Conservation (phyloP, 2,329 filamentous ascomycete species). For the Scleromitrula shiraiana region DNA sequence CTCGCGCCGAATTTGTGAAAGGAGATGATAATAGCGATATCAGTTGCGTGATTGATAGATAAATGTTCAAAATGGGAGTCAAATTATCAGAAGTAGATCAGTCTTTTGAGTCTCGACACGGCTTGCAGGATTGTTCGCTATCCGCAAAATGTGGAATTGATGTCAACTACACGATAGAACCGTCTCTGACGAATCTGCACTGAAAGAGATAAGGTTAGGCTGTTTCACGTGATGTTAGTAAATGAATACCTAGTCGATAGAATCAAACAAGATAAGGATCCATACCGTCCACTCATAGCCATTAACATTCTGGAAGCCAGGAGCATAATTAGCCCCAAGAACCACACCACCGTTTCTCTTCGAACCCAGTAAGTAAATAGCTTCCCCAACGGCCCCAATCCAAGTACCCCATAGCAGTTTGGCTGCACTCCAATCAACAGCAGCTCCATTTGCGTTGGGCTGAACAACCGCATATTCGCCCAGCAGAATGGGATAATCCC, state of each 20-base stretch:
- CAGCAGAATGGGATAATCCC: constrained; percentile 18
- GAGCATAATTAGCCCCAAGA: constrained; percentile 23
- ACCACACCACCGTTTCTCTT: constrained; percentile 24
- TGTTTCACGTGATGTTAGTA: constrained; percentile 5
- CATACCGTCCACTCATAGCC: constrained; percentile 23
- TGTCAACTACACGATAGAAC: constrained; percentile 36
- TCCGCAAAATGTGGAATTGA: no score
- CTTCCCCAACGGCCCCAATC: constrained; percentile 24
- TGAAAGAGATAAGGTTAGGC: constrained; percentile 27
- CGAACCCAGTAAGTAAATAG: constrained; percentile 20
- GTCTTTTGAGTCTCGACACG: no score
- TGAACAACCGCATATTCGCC: constrained; percentile 26
- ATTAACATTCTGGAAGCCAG: constrained; percentile 26
- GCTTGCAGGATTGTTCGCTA: no score
- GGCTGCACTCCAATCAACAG: constrained; percentile 5
- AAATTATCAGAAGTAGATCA: no score
- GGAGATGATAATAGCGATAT: no score
- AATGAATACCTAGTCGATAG: background rate
- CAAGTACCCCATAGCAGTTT: constrained; percentile 17
- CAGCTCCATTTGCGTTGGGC: constrained; percentile 12
- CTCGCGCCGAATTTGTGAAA: no score
- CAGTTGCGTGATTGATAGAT: no score
- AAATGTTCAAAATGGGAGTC: no score
- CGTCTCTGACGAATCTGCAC: constrained; percentile 37
- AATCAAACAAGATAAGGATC: background rate